Conservation (phyloP, 2,329 filamentous ascomycete species). For the Sporothrix inflata region DNA sequence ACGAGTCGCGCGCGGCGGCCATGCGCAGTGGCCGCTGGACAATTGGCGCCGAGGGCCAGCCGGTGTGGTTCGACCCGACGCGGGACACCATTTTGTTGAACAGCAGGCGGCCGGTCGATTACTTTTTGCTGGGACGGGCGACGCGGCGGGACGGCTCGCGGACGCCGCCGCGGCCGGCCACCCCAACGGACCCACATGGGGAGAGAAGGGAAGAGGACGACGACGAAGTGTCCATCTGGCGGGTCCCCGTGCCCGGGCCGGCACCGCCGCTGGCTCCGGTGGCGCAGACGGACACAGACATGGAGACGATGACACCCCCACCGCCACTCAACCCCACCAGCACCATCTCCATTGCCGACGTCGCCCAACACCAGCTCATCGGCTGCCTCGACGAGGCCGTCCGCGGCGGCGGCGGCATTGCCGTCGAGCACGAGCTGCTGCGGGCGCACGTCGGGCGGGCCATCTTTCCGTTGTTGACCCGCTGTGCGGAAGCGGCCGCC, state of each 20-base stretch:
- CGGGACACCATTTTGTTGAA: conserved; percentile 30
- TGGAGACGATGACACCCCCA: not conserved
- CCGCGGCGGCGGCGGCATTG: conserved; percentile 14
- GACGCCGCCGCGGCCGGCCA: not conserved
- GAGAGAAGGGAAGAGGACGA: no score
- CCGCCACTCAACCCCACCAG: not conserved
- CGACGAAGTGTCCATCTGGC: not conserved
- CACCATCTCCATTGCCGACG: not conserved
- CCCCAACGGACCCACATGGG: no score
- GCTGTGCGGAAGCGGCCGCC: not conserved
- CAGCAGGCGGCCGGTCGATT: conserved; percentile 14
- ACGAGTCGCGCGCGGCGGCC: conserved; percentile 13
- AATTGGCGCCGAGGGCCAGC: conserved; percentile 13
- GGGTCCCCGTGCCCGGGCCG: not conserved
- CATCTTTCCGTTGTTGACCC: conserved; percentile 24
- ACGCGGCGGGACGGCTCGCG: not conserved
- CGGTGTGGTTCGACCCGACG: conserved; percentile 26
- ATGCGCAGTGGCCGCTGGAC: conserved; percentile 23
- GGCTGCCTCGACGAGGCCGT: conserved; percentile 20
- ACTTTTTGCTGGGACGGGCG: not conserved
- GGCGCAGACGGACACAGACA: not conserved
- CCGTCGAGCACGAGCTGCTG: conserved; percentile 6
- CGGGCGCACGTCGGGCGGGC: not conserved
- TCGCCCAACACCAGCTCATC: not conserved
- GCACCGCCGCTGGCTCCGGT: not conserved